phyloP scores from a whole-genome alignment of 441 rosid species.

The Gossypium lobatum region DNA sequence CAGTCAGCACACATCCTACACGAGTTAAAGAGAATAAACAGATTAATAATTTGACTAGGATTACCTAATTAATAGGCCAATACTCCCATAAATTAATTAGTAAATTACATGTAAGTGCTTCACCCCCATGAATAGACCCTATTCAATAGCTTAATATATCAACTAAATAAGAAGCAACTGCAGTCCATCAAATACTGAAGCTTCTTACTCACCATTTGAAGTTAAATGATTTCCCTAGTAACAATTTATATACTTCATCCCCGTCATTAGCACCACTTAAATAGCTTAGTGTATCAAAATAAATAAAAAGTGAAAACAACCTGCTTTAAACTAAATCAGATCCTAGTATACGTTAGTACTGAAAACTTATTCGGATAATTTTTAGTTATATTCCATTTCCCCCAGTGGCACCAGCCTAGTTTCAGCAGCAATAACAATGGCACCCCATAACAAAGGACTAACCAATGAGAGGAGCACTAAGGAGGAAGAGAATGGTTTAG shows the following conservation, averaged over 20 bases:
- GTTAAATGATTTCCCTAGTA: background rate
- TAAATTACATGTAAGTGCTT: background rate
- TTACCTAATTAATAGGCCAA: background rate
- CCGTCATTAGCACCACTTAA: background rate
- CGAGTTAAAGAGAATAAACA: conserved; percentile 5
- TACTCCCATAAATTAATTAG: background rate
- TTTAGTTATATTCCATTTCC: background rate
- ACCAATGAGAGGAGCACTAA: background rate
- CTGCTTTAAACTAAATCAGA: conserved; percentile 5
- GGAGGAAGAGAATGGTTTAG: background rate
- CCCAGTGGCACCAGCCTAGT: background rate
- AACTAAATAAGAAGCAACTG: background rate
- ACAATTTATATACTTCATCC: background rate
- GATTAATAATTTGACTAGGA: background rate
- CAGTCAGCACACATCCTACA: conserved; percentile 97
- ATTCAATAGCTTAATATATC: background rate
- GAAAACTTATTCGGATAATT: background rate
- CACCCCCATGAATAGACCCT: background rate
- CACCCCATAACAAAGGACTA: background rate
- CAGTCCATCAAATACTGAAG: background rate
- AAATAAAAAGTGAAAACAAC: background rate
- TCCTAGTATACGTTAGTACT: background rate
- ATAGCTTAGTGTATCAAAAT: background rate
- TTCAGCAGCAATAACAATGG: background rate
- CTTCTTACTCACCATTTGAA: background rate